phyloP scores from a whole-genome alignment of 225 moss, liverwort and hornwort genomes.

The Sphagnum tenellum region DNA sequence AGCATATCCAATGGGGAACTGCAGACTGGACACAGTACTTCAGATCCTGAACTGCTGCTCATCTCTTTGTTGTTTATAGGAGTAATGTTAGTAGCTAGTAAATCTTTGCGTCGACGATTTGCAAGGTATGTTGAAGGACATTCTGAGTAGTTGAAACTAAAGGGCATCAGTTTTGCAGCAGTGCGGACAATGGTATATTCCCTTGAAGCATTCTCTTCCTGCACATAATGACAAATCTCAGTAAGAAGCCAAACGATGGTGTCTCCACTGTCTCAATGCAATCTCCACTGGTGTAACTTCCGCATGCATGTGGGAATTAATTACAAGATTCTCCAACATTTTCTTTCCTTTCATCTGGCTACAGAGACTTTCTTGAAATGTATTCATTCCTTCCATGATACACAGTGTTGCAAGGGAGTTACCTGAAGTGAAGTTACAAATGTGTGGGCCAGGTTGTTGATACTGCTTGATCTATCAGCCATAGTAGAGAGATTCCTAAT shows the following conservation, averaged over 20 bases:
- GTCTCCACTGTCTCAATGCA: no score
- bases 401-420: no score
- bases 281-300: no score
- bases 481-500: slow-evolving; percentile 31
- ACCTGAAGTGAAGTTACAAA: slow-evolving; percentile 92
- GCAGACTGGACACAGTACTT: slow-evolving; percentile 71
- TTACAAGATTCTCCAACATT: no score
- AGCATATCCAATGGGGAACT: slow-evolving; percentile 57
- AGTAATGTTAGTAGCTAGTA: not conserved
- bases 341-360: no score
- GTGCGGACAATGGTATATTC: slow-evolving; percentile 84
- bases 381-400: no score
- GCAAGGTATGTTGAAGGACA: slow-evolving; percentile 32
- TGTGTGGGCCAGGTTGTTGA: slow-evolving; percentile 74
- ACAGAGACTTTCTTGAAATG: no score
- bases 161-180: slow-evolving; percentile 77
- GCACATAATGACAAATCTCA: not conserved
- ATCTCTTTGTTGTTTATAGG: slow-evolving; percentile 7
- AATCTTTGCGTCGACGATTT: slow-evolving; percentile 11
- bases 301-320: no score
- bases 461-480: slow-evolving; percentile 48
- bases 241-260: not conserved
- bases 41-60: slow-evolving; percentile 11
- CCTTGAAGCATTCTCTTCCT: slow-evolving; percentile 85
- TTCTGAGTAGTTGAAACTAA: slow-evolving; percentile 55